Evolutionary conservation across 176 grass and related monocot genomes (phyloP), one percentile per base, ranked within the genome.

Genomic region (Musa troglodytarum): DNA sequence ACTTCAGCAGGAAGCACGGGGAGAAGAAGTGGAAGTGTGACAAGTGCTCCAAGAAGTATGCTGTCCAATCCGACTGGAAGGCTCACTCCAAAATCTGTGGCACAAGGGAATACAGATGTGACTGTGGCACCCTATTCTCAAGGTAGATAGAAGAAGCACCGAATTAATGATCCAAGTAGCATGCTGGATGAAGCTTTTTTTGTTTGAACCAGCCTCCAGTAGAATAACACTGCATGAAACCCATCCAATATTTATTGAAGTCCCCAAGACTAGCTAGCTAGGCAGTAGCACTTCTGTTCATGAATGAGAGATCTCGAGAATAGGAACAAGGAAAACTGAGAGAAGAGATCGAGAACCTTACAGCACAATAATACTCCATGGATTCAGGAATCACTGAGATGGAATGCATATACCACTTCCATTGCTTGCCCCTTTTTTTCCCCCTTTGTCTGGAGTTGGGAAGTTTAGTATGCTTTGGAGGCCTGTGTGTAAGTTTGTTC

Each of bases 1-100:
- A 99, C 82, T 99, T 94, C 88, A 89, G 84, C 82, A 79, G 95
- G 81, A 99, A 99, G 84, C 95, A 99, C 51, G 95, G 95, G 20
- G 95, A 99, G 80, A 99, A 99, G 88, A 99, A 99, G 90, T 99
- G 95, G 95, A 94, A 94, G 86, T 99, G 95, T 58, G 95, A 99
- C 54, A 91, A 93, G 52, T 99, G 95, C 81, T 83, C 95, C 65
- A 99, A 99, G 84, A 89, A 89, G 76, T 99, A 99, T 65, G 95
- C 95, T 8, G 95, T 99, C 5, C 95, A 94, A 10, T 99, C 95
- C 50, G 95, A 99, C 65, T 99, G 95, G 95, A 99, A 99, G 82
- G 95, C 95, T 0, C 95, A 99, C 85, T 84, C 90, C 64, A 99
- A 99, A 80, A 88, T 99, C 71, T 99, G 95, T 50, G 95, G 95